These are phyloP conservation scores for Hericium erinaceus DNA, from an alignment of 768 basidiomycete species.

Conservation along the genomic window DNA sequence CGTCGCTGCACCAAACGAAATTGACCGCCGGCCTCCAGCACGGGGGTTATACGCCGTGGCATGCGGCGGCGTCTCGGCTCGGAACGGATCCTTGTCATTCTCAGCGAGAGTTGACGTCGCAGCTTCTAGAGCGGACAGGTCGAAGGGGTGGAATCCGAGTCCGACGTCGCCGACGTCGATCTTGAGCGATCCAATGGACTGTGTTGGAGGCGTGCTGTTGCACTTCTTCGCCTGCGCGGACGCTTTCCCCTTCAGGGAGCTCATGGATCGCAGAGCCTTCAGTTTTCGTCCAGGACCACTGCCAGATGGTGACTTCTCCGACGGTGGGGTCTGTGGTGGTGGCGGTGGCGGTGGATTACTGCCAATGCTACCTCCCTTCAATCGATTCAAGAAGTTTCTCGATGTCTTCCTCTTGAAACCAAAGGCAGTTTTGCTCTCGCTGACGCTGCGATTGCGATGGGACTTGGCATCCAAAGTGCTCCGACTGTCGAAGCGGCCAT, in stretches of 20 bases:
- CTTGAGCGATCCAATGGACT: conserved; percentile 41
- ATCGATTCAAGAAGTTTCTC: conserved; percentile 53
- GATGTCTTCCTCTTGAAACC: conserved; percentile 49
- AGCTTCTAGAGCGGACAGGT: conserved; percentile 29
- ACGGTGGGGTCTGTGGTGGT: conserved; percentile 33
- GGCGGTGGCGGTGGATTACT: conserved; percentile 19
- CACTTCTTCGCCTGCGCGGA: conserved; percentile 18
- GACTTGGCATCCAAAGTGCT: conserved; percentile 55
- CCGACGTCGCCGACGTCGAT: conserved; percentile 23
- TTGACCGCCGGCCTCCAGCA: conserved; percentile 53
- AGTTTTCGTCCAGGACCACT: conserved; percentile 38
- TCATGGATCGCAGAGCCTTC: conserved; percentile 74
- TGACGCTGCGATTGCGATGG: conserved; percentile 21
- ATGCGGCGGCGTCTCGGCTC: conserved; percentile 18
- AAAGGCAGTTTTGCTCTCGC: conserved; percentile 26
- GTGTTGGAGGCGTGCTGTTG: conserved; percentile 36
- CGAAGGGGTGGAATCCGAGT: conserved; percentile 29
- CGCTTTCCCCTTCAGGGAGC: conserved; percentile 59
- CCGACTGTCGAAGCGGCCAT: conserved; percentile 75
- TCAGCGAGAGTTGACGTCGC: conserved; percentile 15
- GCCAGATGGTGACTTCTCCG: conserved; percentile 27
- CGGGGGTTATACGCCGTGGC: conserved; percentile 24
- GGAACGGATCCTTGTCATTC: conserved; percentile 21
- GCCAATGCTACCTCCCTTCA: conserved; percentile 37
- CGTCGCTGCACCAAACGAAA: conserved; percentile 43